These are phyloP conservation scores for Dimargaris cristalligena DNA, from an alignment of 192 early-diverging fungal species.

Conservation along the genomic window DNA sequence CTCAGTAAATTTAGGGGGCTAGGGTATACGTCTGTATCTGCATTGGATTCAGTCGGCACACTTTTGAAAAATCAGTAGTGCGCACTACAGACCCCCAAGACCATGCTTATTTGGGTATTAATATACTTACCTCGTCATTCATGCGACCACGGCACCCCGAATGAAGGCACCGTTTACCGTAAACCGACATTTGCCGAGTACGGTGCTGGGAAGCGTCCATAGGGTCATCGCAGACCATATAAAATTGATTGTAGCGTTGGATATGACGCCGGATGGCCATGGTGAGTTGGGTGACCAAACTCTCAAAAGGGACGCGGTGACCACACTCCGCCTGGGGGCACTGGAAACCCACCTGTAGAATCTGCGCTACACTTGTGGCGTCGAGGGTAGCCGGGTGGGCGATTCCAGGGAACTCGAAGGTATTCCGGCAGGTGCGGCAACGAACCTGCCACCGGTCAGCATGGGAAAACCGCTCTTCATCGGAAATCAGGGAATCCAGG, in stretches of 20 bases:
- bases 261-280: conserved; percentile 47
- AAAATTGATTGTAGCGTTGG: conserved; percentile 53
- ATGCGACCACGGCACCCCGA: conserved; percentile 52
- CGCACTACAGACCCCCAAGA: too few species aligned
- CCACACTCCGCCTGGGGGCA: conserved; percentile 40
- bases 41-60: too few species aligned
- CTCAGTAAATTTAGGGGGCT: too few species aligned
- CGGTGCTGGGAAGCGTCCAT: conserved; percentile 33
- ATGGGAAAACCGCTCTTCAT: conserved; percentile 60
- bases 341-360: conserved; percentile 17
- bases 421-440: conserved; percentile 42
- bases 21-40: too few species aligned
- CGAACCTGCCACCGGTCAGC: conserved; percentile 40
- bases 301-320: conserved; percentile 20
- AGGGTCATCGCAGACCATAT: conserved; percentile 63
- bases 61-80: too few species aligned
- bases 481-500: conserved; percentile 53
- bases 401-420: conserved; percentile 25
- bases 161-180: conserved; percentile 46
- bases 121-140: conserved; percentile 40
- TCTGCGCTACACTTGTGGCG: neutral
- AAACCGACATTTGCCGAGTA: conserved; percentile 51
- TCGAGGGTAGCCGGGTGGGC: conserved; percentile 11
- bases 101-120: too few species aligned
- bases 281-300: conserved; percentile 44